Percentiles rank a stretch among this genome's conserved stretches.
phyloP scores from a whole-genome alignment of 768 basidiomycete genomes.

The Paxillus rubicundulus region DNA sequence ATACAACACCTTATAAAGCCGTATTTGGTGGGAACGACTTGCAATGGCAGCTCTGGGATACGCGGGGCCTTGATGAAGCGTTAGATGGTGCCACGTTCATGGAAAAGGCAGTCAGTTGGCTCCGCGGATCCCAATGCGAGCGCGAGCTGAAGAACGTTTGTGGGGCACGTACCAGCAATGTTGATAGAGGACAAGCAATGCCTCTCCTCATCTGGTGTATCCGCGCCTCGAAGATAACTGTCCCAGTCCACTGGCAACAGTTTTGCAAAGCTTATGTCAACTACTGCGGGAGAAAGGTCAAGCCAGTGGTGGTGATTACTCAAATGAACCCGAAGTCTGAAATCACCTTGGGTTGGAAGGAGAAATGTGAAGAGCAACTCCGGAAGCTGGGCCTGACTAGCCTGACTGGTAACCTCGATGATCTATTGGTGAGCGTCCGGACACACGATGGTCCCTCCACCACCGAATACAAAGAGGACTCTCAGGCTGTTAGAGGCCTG shows the following conservation, averaged over 20 bases:
- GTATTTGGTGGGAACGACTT: neutral
- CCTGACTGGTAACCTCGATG: neutral
- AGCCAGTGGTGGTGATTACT: constrained; percentile 25
- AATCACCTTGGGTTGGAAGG: constrained; percentile 9
- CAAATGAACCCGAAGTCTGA: constrained; percentile 19
- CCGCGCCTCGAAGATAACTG: constrained; percentile 27
- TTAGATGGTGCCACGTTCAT: constrained; percentile 7
- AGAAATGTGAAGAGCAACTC: constrained; percentile 20
- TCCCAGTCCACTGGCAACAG: constrained; percentile 24
- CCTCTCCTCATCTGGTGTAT: constrained; percentile 28
- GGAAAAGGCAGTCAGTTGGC: constrained; percentile 7
- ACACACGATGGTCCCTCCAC: constrained; percentile 13
- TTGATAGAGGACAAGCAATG: neutral
- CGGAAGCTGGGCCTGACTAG: constrained; percentile 7
- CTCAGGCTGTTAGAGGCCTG: constrained; percentile 15
- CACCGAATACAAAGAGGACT: constrained; percentile 18
- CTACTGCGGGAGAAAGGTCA: constrained; percentile 24
- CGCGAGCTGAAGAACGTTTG: constrained; percentile 19
- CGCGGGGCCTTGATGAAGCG: constrained; percentile 24
- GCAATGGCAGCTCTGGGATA: constrained; percentile 24
- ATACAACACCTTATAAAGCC: constrained; percentile 4
- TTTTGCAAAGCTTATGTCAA: constrained; percentile 26
- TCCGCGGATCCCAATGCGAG: constrained; percentile 16
- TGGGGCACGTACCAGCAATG: neutral
- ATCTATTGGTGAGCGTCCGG: constrained; percentile 16